A percentile compares a stretch with the other conserved stretches of the same genome.
These are phyloP conservation scores for Gynochthodes officinalis DNA, from an alignment of 257 asterid genomes.

Conservation along the genomic window DNA sequence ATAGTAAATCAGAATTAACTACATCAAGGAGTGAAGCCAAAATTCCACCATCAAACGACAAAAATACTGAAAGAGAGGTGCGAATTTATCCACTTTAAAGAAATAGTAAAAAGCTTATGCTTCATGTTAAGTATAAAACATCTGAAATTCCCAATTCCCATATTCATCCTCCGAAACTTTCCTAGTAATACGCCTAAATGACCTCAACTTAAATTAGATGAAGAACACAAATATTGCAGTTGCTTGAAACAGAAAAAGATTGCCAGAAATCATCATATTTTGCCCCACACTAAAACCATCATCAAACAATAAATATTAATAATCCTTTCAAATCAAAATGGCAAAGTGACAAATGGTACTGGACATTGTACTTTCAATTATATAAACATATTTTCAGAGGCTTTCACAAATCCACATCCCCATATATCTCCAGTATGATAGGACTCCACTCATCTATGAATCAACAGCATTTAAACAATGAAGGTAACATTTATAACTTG, in stretches of 20 bases:
- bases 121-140: not conserved
- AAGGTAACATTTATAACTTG: slow-evolving; percentile 21
- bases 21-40: not conserved
- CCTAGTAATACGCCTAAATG: not conserved
- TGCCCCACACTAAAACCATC: not conserved
- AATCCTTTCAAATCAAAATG: not conserved
- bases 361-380: not conserved
- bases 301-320: not conserved
- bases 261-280: not conserved
- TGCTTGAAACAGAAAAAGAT: not conserved
- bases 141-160: not conserved
- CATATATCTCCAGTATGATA: not conserved
- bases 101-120: no score
- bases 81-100: no score
- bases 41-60: no score
- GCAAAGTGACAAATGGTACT: not conserved
- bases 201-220: not conserved
- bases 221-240: not conserved
- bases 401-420: not conserved
- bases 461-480: not conserved
- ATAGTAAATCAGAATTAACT: not conserved
- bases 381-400: not conserved
- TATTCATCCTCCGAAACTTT: no score
- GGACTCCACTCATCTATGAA: not conserved
- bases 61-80: no score